Percentiles rank a stretch among this genome's conserved stretches.
Conservation (phyloP, 2,329 filamentous ascomycete species). For the Aspergillus eucalypticola region DNA sequence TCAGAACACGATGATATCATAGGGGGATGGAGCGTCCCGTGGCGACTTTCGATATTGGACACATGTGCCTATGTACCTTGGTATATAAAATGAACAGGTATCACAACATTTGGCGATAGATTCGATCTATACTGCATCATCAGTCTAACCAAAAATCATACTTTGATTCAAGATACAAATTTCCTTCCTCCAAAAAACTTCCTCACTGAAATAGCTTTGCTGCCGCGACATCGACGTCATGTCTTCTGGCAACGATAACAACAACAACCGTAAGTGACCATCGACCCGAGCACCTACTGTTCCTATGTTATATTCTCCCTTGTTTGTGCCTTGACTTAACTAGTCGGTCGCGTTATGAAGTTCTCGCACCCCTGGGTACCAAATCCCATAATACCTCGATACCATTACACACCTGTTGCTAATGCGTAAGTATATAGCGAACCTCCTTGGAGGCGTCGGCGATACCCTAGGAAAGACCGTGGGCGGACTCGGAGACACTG, state of each 20-base stretch:
- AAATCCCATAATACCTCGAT: neutral
- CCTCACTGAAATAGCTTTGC: neutral
- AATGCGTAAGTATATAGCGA: slow-evolving; percentile 8
- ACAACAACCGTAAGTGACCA: slow-evolving; percentile 8
- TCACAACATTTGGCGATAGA: neutral
- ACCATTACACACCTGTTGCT: neutral
- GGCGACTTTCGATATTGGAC: neutral
- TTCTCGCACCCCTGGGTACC: neutral
- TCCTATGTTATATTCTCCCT: neutral
- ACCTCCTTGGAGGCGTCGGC: slow-evolving; percentile 2
- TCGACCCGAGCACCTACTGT: neutral
- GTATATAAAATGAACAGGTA: neutral
- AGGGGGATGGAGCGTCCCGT: slow-evolving; percentile 3
- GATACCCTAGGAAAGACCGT: slow-evolving; percentile 10
- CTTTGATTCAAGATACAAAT: neutral
- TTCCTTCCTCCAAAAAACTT: neutral
- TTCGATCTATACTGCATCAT: neutral
- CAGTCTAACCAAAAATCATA: neutral
- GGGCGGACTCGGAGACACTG: slow-evolving; percentile 29
- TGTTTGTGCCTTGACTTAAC: neutral
- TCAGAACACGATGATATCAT: slow-evolving; percentile 6
- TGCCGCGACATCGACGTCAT: neutral
- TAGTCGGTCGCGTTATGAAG: neutral
- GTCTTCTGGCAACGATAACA: slow-evolving; percentile 3
- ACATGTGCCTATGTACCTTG: neutral